A percentile compares a stretch with the other conserved stretches of the same genome.
These are phyloP conservation scores for Penicillium bovifimosum DNA, from an alignment of 495 filamentous ascomycete species.

Conservation along the genomic window DNA sequence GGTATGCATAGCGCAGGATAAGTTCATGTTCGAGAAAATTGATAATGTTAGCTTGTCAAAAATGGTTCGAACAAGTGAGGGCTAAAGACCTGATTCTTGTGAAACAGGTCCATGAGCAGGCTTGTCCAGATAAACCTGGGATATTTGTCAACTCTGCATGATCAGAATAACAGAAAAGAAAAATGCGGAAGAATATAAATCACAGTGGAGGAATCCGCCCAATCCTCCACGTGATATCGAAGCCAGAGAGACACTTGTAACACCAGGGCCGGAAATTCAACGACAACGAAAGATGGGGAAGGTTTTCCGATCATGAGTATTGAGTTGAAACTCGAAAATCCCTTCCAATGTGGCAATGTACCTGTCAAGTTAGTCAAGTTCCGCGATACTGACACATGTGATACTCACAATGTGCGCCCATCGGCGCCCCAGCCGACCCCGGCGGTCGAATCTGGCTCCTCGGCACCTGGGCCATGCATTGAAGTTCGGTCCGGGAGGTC, in stretches of 20 bases:
- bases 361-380: constrained; percentile 33
- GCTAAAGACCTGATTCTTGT: background rate
- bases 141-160: background rate
- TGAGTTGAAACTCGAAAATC: constrained; percentile 67
- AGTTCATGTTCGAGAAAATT: background rate
- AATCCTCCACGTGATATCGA: background rate
- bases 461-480: constrained; percentile 28
- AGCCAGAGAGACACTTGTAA: constrained; percentile 3
- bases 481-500: constrained; percentile 37
- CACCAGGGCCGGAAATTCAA: constrained; percentile 28
- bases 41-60: background rate
- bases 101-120: background rate
- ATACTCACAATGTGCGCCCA: constrained; percentile 62
- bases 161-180: background rate
- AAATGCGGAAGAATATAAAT: too few relatives aligned
- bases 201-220: too few relatives aligned
- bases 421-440: constrained; percentile 67
- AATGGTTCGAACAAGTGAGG: background rate
- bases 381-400: background rate
- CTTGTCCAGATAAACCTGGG: too few relatives aligned
- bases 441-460: constrained; percentile 49
- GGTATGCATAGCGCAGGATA: constrained; percentile 10
- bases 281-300: constrained; percentile 57
- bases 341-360: constrained; percentile 70
- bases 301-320: constrained; percentile 57